These are phyloP conservation scores for Ambrosia artemisiifolia DNA, from an alignment of 129 eudicot genomes.

Conservation along the genomic window DNA sequence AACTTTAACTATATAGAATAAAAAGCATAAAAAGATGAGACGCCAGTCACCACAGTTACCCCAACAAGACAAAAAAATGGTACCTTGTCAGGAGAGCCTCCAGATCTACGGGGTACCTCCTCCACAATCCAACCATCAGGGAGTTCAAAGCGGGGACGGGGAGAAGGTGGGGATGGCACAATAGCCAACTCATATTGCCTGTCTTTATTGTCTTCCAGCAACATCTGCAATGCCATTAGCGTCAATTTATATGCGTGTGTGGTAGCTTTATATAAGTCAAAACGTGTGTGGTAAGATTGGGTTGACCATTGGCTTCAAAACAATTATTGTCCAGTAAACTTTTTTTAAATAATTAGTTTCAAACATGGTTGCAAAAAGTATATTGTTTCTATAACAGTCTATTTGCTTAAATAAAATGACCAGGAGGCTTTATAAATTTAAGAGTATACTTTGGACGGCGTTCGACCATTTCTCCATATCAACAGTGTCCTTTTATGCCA, in stretches of 20 bases:
- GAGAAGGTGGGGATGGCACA: slow-evolving; percentile 13
- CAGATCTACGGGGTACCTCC: slow-evolving; percentile 60
- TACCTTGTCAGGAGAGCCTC: slow-evolving; percentile 56
- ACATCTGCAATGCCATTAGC: slow-evolving; percentile 40
- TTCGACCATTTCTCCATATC: neutral
- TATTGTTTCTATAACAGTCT: too few species aligned
- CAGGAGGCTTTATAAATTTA: neutral
- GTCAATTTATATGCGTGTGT: neutral
- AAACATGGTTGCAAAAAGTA: too few species aligned
- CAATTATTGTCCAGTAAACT: too few species aligned
- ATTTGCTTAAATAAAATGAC: too few species aligned
- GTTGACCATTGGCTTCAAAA: too few species aligned
- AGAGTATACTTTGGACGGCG: neutral
- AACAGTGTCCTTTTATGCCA: neutral
- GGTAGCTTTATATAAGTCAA: neutral
- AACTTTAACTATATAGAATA: neutral
- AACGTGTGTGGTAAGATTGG: neutral
- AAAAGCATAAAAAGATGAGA: neutral
- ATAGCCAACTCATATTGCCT: neutral
- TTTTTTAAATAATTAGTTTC: too few species aligned
- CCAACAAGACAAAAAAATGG: neutral
- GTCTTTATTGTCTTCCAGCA: slow-evolving; percentile 25
- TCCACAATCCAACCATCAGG: slow-evolving; percentile 94
- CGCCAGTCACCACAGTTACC: neutral
- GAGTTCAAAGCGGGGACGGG: slow-evolving; percentile 25